Conservation (phyloP, 306 rosid genomes). For the Vigna mungo region DNA sequence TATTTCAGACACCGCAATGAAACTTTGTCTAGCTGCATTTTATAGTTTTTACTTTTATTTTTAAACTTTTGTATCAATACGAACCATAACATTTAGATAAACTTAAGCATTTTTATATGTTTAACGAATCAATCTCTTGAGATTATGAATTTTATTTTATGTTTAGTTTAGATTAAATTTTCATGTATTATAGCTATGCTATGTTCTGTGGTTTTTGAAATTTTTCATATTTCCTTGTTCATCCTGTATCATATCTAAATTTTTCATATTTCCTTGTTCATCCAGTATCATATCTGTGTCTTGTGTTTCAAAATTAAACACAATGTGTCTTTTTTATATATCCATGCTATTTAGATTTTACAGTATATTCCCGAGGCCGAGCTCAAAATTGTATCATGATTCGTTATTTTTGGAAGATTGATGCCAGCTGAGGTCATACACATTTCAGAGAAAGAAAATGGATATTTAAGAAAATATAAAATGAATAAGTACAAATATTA, state of each 20-base stretch:
- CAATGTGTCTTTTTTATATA: background rate
- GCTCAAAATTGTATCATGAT: constrained; percentile 27
- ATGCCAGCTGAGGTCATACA: constrained; percentile 22
- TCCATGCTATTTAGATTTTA: background rate
- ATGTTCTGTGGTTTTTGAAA: background rate
- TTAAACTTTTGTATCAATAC: background rate
- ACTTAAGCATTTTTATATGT: background rate
- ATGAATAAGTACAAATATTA: background rate
- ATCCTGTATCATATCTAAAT: background rate
- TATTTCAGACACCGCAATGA: background rate
- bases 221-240: background rate
- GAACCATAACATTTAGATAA: background rate
- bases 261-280: background rate
- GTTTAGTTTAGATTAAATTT: background rate
- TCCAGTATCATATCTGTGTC: background rate
- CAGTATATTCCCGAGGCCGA: constrained; percentile 13
- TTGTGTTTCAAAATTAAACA: background rate
- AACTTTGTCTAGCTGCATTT: background rate
- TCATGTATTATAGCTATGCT: background rate
- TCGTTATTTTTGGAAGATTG: background rate
- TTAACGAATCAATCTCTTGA: background rate
- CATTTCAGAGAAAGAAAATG: constrained; percentile 8
- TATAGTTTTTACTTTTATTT: background rate
- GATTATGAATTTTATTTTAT: background rate
- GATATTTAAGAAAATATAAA: background rate